Base-by-base conservation (phyloP, 1,284 basidiomycete genomes). In the Leccinum fallax region DNA sequence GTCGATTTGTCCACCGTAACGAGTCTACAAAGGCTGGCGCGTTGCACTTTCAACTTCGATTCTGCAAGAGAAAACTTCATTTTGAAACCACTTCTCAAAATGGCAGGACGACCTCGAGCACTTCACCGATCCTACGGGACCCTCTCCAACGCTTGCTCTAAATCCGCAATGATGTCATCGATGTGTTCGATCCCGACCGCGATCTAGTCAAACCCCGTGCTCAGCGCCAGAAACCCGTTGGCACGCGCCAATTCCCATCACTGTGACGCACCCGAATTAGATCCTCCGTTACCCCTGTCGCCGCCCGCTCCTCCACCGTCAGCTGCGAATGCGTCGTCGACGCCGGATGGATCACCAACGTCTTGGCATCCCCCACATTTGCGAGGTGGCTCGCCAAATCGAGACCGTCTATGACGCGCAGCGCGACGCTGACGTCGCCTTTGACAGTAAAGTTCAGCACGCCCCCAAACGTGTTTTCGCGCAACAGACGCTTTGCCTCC, bases 261-360 rank as follows among this genome's bases (percentile, higher is more conserved):
- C 28, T 30, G 28, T 30, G 28, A 79, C 85, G 64, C 70, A 93
- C 87, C 63, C 91, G 84, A 68, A 95, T 90, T 53, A 93, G 77
- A 74, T 94, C 93, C 16, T 86, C 85, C 5, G 89, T 89, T 13
- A 95, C 93, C 32, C 94, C 94, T 2, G 89, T 81, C 1, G 80
- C 74, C 32, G 82, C 55, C 74, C 90, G 89, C 76, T 95, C 93
- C 63, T 85, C 86, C 30, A 80, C 81, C 3, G 81, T 82, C 60
- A 94, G 80, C 76, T 95, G 93, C 64, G 88, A 83, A 74, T 95
- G 94, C 1, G 94, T 96, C 26, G 94, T 96, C 53, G 86, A 84
- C 10, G 88, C 87, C 7, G 93, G 93, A 74, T 94, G 92, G 67
- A 94, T 92, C 46, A 92, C 89, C n/a, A 94, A 83, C 3, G 90